phyloP scores from a whole-genome alignment of 78 protist species.

The Speleostelium caveatum region DNA sequence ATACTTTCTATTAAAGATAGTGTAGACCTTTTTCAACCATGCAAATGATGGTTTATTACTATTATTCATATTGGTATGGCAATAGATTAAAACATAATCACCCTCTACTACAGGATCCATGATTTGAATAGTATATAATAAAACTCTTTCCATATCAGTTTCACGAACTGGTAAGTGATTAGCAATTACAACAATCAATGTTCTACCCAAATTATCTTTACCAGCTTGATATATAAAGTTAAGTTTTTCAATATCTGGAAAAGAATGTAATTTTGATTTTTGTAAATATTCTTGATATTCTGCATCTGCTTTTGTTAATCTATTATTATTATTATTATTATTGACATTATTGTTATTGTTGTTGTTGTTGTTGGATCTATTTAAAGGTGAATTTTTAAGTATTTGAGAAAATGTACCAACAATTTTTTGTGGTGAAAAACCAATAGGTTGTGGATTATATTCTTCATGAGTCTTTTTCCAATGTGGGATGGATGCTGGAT shows the following conservation, averaged over 20 bases:
- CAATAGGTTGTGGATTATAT: not conserved
- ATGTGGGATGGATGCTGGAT: slow-evolving; percentile 64
- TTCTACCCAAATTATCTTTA: slow-evolving; percentile 58
- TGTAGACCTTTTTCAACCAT: slow-evolving; percentile 77
- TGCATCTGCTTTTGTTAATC: slow-evolving; percentile 44
- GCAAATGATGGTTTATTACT: slow-evolving; percentile 45
- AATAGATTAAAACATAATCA: slow-evolving; percentile 65
- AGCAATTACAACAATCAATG: slow-evolving; percentile 47
- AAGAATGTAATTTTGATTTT: slow-evolving; percentile 1
- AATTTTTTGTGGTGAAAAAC: not conserved
- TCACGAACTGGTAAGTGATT: slow-evolving; percentile 44
- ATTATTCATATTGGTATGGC: slow-evolving; percentile 70
- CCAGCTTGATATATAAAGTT: slow-evolving; percentile 70
- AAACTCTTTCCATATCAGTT: slow-evolving; percentile 53
- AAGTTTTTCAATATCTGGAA: slow-evolving; percentile 32
- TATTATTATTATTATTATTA: not conserved
- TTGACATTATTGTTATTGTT: too few species aligned
- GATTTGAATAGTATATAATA: slow-evolving; percentile 49
- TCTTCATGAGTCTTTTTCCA: slow-evolving; percentile 60
- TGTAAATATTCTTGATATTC: slow-evolving; percentile 50
- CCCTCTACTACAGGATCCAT: slow-evolving; percentile 79
- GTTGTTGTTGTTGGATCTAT: not conserved
- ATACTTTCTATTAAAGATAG: slow-evolving; percentile 80
- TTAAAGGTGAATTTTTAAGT: slow-evolving; percentile 1
- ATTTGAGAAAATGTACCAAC: slow-evolving; percentile 15